Evolutionary conservation across 441 rosid species (phyloP), one percentile per base, ranked within the genome.

Genomic region (Biscutella auriculata): DNA sequence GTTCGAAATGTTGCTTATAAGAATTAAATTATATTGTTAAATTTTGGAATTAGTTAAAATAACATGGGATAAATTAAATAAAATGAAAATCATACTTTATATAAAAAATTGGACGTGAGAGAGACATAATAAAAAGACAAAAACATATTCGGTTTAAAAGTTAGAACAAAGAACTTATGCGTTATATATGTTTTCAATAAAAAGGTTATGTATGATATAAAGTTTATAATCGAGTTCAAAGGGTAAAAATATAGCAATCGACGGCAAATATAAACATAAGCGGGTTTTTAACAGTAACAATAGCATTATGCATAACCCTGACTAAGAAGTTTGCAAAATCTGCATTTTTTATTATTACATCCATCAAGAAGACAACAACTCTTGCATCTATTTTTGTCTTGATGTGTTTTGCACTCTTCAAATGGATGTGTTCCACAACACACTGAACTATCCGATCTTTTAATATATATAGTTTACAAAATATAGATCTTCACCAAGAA

Each of bases 381-480:
- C 27, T 58, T 44, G 14, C 70, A 66, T 34, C 34, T 50, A 36
- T 19, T 27, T 35, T 3, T 27, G 10, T 58, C 60, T 42, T 43
- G 0, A 1, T 52, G 29, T 6, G 60, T 66, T 35, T 66, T 51
- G 59, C 60, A 66, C 0, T 19, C 6, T 51, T 65, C 70, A 52
- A 59, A 66, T 17, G 70, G 16, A 52, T 51, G 65, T 34, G 65
- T 58, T 2, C 35, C 58, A 44, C 54, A 66, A 23, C 70, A 66
- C 60, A 66, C 19, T n/a, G 55, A 66, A 6, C 11, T 35, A 3
- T 26, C 39, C 29, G 54, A 32, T 8, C 52, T 59, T 42, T 58
- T 60, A 33, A 56, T 47, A 66, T 19, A 59, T 66, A 32, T 11
- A 36, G 23, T 10, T 12, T 49, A 36, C 30, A n/a, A 45, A 26